Evolutionary conservation across 805 yeast species (phyloP), one percentile per base, ranked within the genome.

Genomic region (Wickerhamiella shivajii): DNA sequence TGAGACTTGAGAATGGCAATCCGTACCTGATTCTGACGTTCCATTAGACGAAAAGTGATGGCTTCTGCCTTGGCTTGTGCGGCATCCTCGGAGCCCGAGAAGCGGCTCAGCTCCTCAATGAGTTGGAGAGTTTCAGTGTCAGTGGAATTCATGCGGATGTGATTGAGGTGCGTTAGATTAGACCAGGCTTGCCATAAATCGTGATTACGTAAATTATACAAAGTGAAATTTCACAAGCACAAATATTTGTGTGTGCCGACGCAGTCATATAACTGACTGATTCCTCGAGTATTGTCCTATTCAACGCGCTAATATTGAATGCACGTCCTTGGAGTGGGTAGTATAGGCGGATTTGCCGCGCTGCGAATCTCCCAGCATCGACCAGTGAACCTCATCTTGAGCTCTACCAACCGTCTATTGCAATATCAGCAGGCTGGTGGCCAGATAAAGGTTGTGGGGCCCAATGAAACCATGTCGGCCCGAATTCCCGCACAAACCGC

Each of bases 271-370:
- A n/a, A n/a, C n/a, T n/a, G n/a, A n/a, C n/a, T n/a, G n/a, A n/a
- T n/a, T n/a, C n/a, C n/a, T n/a, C n/a, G n/a, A n/a, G n/a, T n/a
- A n/a, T n/a, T n/a, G n/a, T n/a, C n/a, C n/a, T n/a, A n/a, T n/a
- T n/a, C n/a, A n/a, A n/a, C n/a, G n/a, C n/a, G n/a, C n/a, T n/a
- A n/a, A n/a, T n/a, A n/a, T n/a, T n/a, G n/a, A n/a, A n/a, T 45
- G 32, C 47, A 59, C 39, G 43, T 69, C 10, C 51, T 69, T 2
- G 75, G 75, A 5, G 69, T 69, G 2, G 75, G 75, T 3, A 57
- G 64, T 37, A 66, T 69, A 44, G 75, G 74, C 23, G 50, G 63
- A 16, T 49, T 71, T 11, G 44, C 71, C 15, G 71, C 72, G 21
- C 51, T 71, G 6, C 63, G 67, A 1, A 46, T 55, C 16, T 49